Evolutionary conservation across 2,329 filamentous ascomycete species (phyloP).

Genomic region (Cercospora brassicicola): DNA sequence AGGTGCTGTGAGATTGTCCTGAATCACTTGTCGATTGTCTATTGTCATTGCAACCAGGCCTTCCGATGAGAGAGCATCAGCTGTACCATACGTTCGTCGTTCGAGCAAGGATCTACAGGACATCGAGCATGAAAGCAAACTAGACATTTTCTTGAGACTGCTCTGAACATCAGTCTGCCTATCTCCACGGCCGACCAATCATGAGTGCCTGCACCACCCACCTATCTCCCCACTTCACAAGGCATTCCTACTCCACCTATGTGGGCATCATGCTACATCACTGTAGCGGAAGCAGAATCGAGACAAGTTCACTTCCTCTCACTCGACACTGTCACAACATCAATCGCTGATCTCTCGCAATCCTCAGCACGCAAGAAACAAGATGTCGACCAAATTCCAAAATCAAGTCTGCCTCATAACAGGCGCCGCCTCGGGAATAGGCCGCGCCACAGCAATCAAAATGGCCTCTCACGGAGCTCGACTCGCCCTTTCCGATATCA

Average conservation of each 20-base stretch:
- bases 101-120: neutral
- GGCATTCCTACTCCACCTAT: neutral
- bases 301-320: neutral
- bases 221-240: slow-evolving; percentile 4
- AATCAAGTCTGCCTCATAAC: slow-evolving; percentile 36
- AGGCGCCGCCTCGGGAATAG: slow-evolving; percentile 43
- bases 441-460: slow-evolving; percentile 46
- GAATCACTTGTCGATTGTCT: neutral
- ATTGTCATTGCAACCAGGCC: neutral
- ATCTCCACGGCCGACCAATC: neutral
- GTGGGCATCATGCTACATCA: neutral
- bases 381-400: slow-evolving; percentile 24
- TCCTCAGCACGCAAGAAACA: neutral
- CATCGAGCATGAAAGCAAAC: neutral
- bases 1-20: neutral
- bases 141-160: neutral
- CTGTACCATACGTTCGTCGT: neutral
- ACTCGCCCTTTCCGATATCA: slow-evolving; percentile 46
- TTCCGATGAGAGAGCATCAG: neutral
- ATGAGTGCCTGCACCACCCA: neutral
- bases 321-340: neutral
- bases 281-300: neutral
- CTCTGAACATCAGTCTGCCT: neutral
- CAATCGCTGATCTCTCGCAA: neutral
- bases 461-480: slow-evolving; percentile 47